Evolutionary conservation across 2,329 filamentous ascomycete species (phyloP).

Genomic region (Colletotrichum limetticola): DNA sequence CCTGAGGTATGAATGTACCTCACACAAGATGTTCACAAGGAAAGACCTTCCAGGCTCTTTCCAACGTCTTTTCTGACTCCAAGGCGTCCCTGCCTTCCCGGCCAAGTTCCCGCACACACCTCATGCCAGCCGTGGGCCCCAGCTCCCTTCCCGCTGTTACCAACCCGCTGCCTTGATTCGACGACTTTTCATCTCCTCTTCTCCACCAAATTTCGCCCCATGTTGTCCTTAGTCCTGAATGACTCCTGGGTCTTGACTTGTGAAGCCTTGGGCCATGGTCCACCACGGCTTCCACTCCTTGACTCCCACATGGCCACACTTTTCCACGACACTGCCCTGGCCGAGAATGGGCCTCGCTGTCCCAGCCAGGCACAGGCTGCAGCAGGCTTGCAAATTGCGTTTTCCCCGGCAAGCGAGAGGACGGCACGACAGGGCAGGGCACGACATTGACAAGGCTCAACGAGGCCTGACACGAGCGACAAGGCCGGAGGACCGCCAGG

Average conservation of each 20-base stretch:
- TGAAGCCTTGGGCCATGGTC: too few species aligned
- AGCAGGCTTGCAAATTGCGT: conserved; percentile 5
- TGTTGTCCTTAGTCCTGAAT: background rate
- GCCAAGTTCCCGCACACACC: conserved; percentile 12
- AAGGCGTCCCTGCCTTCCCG: background rate
- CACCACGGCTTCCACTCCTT: conserved; percentile 2
- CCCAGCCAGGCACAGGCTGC: background rate
- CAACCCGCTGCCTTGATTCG: conserved; percentile 18
- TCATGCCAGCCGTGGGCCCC: conserved; percentile 13
- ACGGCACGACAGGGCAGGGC: conserved; percentile 24
- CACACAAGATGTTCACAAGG: background rate
- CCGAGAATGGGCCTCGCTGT: background rate
- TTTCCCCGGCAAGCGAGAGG: conserved; percentile 21
- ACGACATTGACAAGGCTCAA: conserved; percentile 12
- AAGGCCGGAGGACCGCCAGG: background rate
- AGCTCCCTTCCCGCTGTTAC: conserved; percentile 5
- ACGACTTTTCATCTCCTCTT: conserved; percentile 7
- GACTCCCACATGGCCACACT: conserved; percentile 26
- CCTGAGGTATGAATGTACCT: too few species aligned
- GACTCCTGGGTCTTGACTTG: too few species aligned
- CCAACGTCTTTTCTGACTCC: background rate
- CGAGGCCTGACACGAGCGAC: conserved; percentile 5
- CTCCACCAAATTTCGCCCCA: conserved; percentile 24
- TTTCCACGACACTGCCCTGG: conserved; percentile 32
- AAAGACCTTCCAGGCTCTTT: conserved; percentile 9